phyloP scores from a whole-genome alignment of 2,329 filamentous ascomycete genomes.

The Exophiala spinifera region DNA sequence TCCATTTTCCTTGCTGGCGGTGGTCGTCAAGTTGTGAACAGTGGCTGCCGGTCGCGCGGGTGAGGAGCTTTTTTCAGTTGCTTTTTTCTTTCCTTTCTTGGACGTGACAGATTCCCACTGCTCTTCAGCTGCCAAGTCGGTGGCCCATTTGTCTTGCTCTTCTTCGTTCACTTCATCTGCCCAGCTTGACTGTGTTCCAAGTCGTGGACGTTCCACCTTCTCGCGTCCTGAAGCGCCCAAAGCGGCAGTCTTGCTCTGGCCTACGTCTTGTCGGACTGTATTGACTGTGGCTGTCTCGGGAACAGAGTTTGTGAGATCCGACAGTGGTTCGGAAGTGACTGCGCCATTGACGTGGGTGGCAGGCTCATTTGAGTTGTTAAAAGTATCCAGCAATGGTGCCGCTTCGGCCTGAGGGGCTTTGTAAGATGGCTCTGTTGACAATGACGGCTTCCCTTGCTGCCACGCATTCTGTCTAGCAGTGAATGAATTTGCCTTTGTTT shows the following conservation, averaged over 20 bases:
- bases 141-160: slow-evolving; percentile 58
- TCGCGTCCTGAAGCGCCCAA: slow-evolving; percentile 20
- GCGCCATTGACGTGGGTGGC: slow-evolving; percentile 10
- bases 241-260: slow-evolving; percentile 16
- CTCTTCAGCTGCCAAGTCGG: slow-evolving; percentile 46
- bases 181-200: slow-evolving; percentile 39
- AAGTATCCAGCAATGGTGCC: slow-evolving; percentile 42
- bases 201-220: slow-evolving; percentile 14
- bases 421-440: slow-evolving; percentile 23
- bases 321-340: slow-evolving; percentile 18
- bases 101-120: slow-evolving; percentile 61
- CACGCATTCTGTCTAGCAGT: slow-evolving; percentile 55
- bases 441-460: slow-evolving; percentile 36
- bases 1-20: slow-evolving; percentile 19
- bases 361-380: slow-evolving; percentile 31
- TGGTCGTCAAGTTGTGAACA: slow-evolving; percentile 6
- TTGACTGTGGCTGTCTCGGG: slow-evolving; percentile 10
- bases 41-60: slow-evolving; percentile 6
- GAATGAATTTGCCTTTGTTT: slow-evolving; percentile 64
- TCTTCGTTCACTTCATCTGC: slow-evolving; percentile 54
- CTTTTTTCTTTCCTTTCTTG: slow-evolving; percentile 56
- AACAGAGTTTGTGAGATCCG: slow-evolving; percentile 9
- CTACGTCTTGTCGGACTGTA: slow-evolving; percentile 18
- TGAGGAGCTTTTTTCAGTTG: slow-evolving; percentile 40
- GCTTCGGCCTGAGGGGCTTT: slow-evolving; percentile 24